Base-by-base conservation (phyloP, 225 moss, liverwort and hornwort species). In the Rhytidiadelphus loreus region DNA sequence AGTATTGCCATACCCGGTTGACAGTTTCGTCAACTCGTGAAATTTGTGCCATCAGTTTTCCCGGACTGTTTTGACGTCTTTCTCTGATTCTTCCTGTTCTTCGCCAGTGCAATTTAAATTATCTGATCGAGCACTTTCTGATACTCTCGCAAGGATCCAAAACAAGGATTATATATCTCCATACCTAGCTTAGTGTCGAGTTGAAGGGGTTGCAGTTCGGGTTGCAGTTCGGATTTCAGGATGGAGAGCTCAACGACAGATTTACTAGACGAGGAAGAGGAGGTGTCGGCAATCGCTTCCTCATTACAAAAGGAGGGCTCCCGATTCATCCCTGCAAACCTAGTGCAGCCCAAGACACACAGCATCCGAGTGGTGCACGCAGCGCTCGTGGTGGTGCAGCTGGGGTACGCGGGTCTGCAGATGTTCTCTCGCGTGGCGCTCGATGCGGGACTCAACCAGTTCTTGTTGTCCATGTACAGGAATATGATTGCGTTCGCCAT, bases 361-460 rank as follows among this genome's bases (percentile, higher is more conserved):
- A 93, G 93, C 85, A 91, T 95, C 59, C 87, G 92, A 39, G 37
- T 73, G 46, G 95, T 95, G 56, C 95, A 93, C 70, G 85, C 79
- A 46, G 89, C 93, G 61, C 93, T 92, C 29, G 92, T 93, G 83
- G 12, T 91, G 50, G 91, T 93, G 87, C 95, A 95, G 86, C 82
- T 95, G 10, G 92, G 95, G 32, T 93, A 90, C 59, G 95, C 93
- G 28, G 93, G 93, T 26, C 66, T 93, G 61, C 93, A 93, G 63
- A 93, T 95, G 91, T 90, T 95, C 73, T 89, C 92, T 9, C 92
- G 93, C 35, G 92, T 93, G 63, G 93, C 95, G 64, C 88, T 95
- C 14, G 93, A 90, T 56, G 93, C 90, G 14, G 95, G 95, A 3
- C 88, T 95, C 75, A 95, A 93, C 88, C 95, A 95, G 88, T 91